Conservation (phyloP, 345 rosid genomes). For the Firmiana major region DNA sequence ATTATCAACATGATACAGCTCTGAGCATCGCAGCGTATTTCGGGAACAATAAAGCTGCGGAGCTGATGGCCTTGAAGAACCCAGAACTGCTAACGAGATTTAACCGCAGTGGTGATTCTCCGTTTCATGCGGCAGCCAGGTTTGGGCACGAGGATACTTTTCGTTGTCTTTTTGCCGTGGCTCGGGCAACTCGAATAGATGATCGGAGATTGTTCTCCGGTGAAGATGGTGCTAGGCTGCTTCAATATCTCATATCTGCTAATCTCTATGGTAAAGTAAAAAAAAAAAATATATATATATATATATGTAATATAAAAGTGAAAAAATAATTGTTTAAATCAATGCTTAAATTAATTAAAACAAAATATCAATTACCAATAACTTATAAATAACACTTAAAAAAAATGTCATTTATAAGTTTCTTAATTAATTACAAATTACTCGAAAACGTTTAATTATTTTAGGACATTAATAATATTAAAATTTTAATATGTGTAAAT, state of each 20-base stretch:
- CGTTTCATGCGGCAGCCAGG: background rate
- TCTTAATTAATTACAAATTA: too few species aligned
- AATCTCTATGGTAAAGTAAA: background rate
- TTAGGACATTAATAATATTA: too few species aligned
- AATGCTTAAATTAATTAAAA: too few species aligned
- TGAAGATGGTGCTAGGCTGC: background rate
- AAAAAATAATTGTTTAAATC: too few species aligned
- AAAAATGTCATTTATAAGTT: too few species aligned
- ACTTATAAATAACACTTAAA: too few species aligned
- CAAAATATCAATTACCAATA: too few species aligned
- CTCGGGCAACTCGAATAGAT: background rate
- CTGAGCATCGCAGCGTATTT: slow-evolving; percentile 27
- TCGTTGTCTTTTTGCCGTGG: background rate
- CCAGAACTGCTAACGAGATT: slow-evolving; percentile 1
- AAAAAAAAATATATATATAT: too few species aligned
- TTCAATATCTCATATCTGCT: background rate
- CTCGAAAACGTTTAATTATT: too few species aligned
- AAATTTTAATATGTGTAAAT: too few species aligned
- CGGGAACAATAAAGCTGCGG: slow-evolving; percentile 32
- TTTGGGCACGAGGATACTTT: background rate
- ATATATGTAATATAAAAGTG: too few species aligned
- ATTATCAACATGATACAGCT: slow-evolving; percentile 20
- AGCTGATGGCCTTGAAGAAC: slow-evolving; percentile 24
- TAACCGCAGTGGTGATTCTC: slow-evolving; percentile 8
- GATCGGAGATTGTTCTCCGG: background rate